Base-by-base conservation (phyloP, 2,329 filamentous ascomycete species). In the Exophiala xenobiotica region DNA sequence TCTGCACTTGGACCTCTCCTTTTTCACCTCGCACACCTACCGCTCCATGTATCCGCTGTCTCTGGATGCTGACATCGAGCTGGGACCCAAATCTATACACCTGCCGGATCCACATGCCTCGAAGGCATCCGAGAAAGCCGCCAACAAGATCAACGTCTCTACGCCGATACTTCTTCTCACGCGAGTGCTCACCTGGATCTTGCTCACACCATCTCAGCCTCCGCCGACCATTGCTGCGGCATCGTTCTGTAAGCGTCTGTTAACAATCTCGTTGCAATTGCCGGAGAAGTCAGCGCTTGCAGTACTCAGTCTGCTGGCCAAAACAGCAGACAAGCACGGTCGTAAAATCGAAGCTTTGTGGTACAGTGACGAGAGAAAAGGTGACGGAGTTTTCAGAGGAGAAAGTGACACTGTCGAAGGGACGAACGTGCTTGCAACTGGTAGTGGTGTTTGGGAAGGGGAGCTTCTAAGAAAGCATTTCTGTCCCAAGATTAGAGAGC, bases 11-110 rank as follows among this genome's bases (percentile, higher is more conserved):
- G 95, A 99, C 68, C 82, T 99, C 29, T 90, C 87, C 63, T 96
- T 91, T 78, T 99, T 99, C 78, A 91, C 90, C 63, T 89, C 87
- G 11, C 88, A 96, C 70, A 87, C 99, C 53, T 99, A 95, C 78
- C 86, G 85, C 61, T 88, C 88, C 12, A 80, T 99, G 4, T 81
- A 92, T 61, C 78, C 86, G 1, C 80, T 96, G 20, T 85, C 87
- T 2, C 76, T 91, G 42, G 87, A 95, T 68, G 79, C 91, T 0
- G 89, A 96, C 66, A 83, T 99, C 60, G 93, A 99, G 68, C 82
- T 88, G 54, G 78, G 79, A 55, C 85, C 87, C 42, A 90, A 86
- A 63, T 86, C 87, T 9, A 76, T 90, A 9, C 83, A 86, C 63
- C 79, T 91, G 7, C 78, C 81, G 0, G 82, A 91, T 65, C 83